Conservation (phyloP, 208 protist genomes). For the Trypanosoma rangeli region DNA sequence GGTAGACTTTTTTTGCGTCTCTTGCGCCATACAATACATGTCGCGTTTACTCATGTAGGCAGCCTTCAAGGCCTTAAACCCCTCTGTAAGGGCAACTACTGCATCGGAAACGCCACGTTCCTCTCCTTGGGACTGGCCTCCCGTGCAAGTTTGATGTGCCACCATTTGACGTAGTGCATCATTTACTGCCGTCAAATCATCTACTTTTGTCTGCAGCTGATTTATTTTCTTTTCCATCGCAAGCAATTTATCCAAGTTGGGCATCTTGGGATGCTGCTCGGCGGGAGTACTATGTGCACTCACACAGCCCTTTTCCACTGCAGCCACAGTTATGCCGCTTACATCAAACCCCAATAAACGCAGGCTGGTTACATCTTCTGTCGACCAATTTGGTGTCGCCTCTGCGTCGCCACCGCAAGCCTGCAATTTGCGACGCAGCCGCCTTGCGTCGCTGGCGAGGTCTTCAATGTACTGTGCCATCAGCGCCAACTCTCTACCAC, state of each 20-base stretch:
- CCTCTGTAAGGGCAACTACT: not conserved
- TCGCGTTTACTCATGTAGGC: not conserved
- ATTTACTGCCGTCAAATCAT: conserved; percentile 10
- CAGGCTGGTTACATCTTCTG: conserved; percentile 14
- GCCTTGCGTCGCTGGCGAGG: conserved; percentile 9
- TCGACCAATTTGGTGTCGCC: not conserved
- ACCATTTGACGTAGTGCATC: not conserved
- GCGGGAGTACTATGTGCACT: not conserved
- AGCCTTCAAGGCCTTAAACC: not conserved
- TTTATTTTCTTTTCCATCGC: conserved; percentile 12
- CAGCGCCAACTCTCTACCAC: conserved; percentile 1
- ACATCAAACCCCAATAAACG: conserved; percentile 25
- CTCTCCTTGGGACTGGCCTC: not conserved
- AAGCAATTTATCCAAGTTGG: conserved; percentile 10
- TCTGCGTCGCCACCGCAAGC: not conserved
- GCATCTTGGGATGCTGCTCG: not conserved
- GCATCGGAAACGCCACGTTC: too few species aligned
- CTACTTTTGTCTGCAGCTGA: conserved; percentile 4
- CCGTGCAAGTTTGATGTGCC: not conserved
- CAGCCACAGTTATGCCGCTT: not conserved
- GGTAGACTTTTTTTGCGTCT: not conserved
- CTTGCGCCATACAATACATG: not conserved
- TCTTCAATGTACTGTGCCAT: conserved; percentile 25
- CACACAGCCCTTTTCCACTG: not conserved
- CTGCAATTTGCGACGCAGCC: conserved; percentile 14